phyloP scores from a whole-genome alignment of 2,329 filamentous ascomycete genomes.

The Sarocladiaceae sp. region DNA sequence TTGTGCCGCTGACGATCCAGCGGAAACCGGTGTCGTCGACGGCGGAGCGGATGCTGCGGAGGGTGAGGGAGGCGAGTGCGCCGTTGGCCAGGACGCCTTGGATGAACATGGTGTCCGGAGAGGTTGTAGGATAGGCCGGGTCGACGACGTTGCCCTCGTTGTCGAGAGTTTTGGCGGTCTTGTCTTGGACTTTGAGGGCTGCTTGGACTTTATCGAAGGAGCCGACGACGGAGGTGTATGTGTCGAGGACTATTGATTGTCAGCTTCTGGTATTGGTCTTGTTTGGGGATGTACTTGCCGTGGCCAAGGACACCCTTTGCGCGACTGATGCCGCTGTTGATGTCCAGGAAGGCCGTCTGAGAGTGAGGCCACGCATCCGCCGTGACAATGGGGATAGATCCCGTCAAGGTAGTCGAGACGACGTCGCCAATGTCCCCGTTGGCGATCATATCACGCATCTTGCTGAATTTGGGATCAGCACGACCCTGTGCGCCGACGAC shows the following conservation, averaged over 20 bases:
- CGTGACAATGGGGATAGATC: constrained; percentile 22
- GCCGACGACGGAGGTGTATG: constrained; percentile 24
- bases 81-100: constrained; percentile 23
- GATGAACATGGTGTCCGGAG: constrained; percentile 24
- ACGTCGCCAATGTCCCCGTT: constrained; percentile 39
- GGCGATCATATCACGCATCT: constrained; percentile 34
- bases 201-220: constrained; percentile 20
- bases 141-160: constrained; percentile 15
- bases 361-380: constrained; percentile 21
- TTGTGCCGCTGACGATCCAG: constrained; percentile 26
- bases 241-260: constrained; percentile 20
- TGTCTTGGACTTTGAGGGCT: constrained; percentile 18
- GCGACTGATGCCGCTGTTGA: constrained; percentile 27
- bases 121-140: constrained; percentile 17
- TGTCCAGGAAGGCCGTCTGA: constrained; percentile 37
- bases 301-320: constrained; percentile 9
- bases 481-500: constrained; percentile 42
- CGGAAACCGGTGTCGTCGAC: constrained; percentile 17
- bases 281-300: constrained; percentile 8
- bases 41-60: constrained; percentile 14
- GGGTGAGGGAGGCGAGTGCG: constrained; percentile 20
- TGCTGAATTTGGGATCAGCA: constrained; percentile 31
- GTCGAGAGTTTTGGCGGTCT: constrained; percentile 15
- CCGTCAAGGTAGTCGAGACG: constrained; percentile 35
- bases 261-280: not conserved